Evolutionary conservation across 805 yeast species (phyloP).

Genomic region (Pichia pseudocactophila): DNA sequence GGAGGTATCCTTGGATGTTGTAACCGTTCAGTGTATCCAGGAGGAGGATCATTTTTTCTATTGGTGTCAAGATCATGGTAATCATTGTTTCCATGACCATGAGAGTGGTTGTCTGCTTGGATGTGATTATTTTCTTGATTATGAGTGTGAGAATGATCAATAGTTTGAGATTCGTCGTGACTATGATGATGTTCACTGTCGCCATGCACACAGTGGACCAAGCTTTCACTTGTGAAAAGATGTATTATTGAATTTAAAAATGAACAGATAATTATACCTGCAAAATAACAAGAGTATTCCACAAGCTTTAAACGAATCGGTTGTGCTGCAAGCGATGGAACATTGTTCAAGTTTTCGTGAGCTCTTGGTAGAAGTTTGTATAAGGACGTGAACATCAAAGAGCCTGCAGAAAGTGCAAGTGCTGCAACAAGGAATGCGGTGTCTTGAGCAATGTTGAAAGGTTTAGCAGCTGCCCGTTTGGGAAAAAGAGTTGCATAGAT

Average conservation of each 20-base stretch:
- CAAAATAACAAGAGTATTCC: constrained; percentile 30
- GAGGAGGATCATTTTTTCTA: background rate
- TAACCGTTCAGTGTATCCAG: too few species aligned
- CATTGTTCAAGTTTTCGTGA: constrained; percentile 32
- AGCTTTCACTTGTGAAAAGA: constrained; percentile 64
- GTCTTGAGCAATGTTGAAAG: constrained; percentile 50
- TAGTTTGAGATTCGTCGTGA: too few species aligned
- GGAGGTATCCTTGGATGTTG: too few species aligned
- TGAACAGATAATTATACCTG: constrained; percentile 57
- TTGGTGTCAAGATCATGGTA: background rate
- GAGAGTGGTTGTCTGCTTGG: constrained; percentile 13
- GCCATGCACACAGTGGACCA: constrained; percentile 79
- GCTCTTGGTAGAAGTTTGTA: constrained; percentile 72
- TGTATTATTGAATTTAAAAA: constrained; percentile 60
- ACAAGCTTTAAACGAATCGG: constrained; percentile 31
- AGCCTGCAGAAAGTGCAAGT: constrained; percentile 73
- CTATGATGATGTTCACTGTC: constrained; percentile 7
- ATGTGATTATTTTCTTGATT: constrained; percentile 6
- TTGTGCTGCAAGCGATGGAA: constrained; percentile 21
- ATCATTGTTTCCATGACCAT: constrained; percentile 3
- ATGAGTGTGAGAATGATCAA: constrained; percentile 1
- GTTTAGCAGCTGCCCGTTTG: constrained; percentile 29
- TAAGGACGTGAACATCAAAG: constrained; percentile 69
- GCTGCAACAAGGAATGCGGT: constrained; percentile 63
- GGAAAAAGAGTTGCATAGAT: constrained; percentile 40